Conservation (phyloP, 768 basidiomycete genomes). For the Auricularia heimuer region DNA sequence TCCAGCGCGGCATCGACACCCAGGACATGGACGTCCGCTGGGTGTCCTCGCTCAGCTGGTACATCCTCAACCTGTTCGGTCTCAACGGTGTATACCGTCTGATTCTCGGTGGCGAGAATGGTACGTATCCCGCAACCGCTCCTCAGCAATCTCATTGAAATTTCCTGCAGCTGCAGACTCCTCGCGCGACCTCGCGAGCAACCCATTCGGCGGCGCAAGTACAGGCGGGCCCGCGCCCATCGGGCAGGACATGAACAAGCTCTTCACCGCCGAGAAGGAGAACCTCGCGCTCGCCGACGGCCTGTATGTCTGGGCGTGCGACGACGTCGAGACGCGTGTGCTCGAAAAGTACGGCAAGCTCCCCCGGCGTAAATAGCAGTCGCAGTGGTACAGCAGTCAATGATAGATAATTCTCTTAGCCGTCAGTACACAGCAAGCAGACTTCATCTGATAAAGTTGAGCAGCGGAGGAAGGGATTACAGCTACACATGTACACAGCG, state of each 20-base stretch:
- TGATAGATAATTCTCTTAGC: too few relatives aligned
- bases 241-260: constrained; percentile 77
- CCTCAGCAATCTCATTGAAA: constrained; percentile 9
- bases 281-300: constrained; percentile 89
- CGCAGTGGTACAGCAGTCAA: not conserved
- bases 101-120: constrained; percentile 81
- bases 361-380: not conserved
- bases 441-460: too few relatives aligned
- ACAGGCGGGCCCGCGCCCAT: constrained; percentile 35
- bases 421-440: too few relatives aligned
- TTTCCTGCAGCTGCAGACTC: constrained; percentile 58
- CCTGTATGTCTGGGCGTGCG: constrained; percentile 72
- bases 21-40: constrained; percentile 97
- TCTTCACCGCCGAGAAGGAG: constrained; percentile 86
- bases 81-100: constrained; percentile 92
- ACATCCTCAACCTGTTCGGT: constrained; percentile 98
- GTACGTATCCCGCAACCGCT: constrained; percentile 35
- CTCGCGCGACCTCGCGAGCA: constrained; percentile 56
- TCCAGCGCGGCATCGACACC: constrained; percentile 91
- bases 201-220: constrained; percentile 51
- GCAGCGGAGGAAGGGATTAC: not conserved
- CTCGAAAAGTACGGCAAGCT: constrained; percentile 68
- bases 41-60: constrained; percentile 99
- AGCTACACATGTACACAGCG: not conserved
- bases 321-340: constrained; percentile 70